phyloP scores from a whole-genome alignment of 2,329 filamentous ascomycete species.

The Madurella fahalii region DNA sequence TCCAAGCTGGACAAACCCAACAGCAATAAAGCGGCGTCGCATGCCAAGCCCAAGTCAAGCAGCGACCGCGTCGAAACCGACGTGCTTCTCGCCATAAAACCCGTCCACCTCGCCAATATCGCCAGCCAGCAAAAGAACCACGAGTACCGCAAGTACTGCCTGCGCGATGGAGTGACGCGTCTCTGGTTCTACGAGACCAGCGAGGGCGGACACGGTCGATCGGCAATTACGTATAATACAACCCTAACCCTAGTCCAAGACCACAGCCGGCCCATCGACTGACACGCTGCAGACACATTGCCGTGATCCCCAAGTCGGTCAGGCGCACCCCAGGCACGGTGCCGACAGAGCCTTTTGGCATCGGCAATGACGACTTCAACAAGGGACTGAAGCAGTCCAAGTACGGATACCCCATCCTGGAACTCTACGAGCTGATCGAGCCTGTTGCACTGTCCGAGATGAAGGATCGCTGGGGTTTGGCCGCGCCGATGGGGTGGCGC shows the following conservation, averaged over 20 bases:
- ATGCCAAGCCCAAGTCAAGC: background rate
- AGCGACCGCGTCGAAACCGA: slow-evolving; percentile 15
- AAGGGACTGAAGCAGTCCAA: slow-evolving; percentile 25
- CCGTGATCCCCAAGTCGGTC: slow-evolving; percentile 6
- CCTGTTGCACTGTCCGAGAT: slow-evolving; percentile 27
- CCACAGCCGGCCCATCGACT: background rate
- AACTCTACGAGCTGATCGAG: slow-evolving; percentile 24
- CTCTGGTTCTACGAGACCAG: slow-evolving; percentile 15
- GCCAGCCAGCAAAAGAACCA: slow-evolving; percentile 14
- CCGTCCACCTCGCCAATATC: slow-evolving; percentile 22
- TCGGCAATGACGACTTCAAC: slow-evolving; percentile 31
- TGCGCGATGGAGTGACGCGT: slow-evolving; percentile 9
- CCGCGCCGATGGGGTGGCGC: slow-evolving; percentile 28
- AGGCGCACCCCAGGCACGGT: slow-evolving; percentile 19
- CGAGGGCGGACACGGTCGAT: background rate
- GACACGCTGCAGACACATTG: slow-evolving; percentile 5
- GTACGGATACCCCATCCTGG: slow-evolving; percentile 28
- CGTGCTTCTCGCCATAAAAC: slow-evolving; percentile 25
- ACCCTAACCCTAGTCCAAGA: background rate
- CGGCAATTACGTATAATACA: slow-evolving; percentile 6
- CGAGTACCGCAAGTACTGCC: slow-evolving; percentile 17
- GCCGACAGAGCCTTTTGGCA: slow-evolving; percentile 21
- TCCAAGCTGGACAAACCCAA: background rate
- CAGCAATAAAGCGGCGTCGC: background rate
- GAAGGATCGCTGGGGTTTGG: slow-evolving; percentile 25